Evolutionary conservation across 2,329 filamentous ascomycete species (phyloP), one percentile per base, ranked within the genome.

Genomic region (Monilinia fructigena): DNA sequence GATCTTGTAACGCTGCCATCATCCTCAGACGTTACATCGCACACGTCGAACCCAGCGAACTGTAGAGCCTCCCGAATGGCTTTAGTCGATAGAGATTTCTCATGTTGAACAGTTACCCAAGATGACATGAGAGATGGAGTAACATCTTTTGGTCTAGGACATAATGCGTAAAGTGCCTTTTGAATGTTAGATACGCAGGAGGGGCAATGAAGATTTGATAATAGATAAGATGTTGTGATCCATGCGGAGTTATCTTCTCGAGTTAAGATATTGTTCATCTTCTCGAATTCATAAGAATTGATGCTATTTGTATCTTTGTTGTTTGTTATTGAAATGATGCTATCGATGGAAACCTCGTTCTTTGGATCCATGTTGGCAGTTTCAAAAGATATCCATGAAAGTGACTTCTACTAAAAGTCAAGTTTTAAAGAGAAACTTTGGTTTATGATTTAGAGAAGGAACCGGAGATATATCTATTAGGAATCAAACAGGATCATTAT

Each of bases 181-280:
- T 86, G 82, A 74, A 93, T 91, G 71, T 83, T 82, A 47, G 85
- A 83, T 60, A 91, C 86, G 76, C 90, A 93, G 68, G 89, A 90
- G 18, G 89, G 87, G 78, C 90, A 92, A 78, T 93, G 90, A n/a
- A 93, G 82, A 76, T 93, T 92, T 69, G 83, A 85, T 71, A 93
- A 80, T 68, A 92, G 82, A 74, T 89, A 86, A 45, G 74, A 73
- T 56, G 71, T 74, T 52, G 73, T 74, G 35, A 70, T 62, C 23
- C 48, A 53, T 38, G 26, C 16, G 47, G 42, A 28, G 1, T 47
- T 40, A 10, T 35, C 47, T 42, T 35, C 40, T 18, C 26, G 42
- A 26, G 26, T 45, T 3, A 42, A 11, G 8, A 48, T 66, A 38
- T 50, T 66, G 35, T 50, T 40, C 65, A 66, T 63, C 42, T 66